phyloP scores from a whole-genome alignment of 257 asterid species.

The Nyctanthes arbortristis region DNA sequence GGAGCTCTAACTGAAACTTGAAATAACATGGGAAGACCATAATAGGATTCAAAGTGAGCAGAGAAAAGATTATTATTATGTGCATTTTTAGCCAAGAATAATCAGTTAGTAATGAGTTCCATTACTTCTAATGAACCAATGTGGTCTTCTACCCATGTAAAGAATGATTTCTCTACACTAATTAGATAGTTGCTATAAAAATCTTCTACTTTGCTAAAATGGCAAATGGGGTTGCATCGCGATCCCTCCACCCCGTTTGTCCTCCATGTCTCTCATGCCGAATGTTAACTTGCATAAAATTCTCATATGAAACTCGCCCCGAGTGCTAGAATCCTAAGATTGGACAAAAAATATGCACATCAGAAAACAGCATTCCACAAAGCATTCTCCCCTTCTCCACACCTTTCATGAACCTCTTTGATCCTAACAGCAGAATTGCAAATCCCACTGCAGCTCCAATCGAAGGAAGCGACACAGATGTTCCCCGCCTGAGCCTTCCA shows the following conservation, averaged over 20 bases:
- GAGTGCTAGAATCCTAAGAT: no score
- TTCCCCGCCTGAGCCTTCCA: constrained; percentile 99
- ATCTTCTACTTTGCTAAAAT: constrained; percentile 37
- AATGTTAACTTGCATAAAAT: no score
- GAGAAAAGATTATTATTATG: no score
- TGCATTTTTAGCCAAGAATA: no score
- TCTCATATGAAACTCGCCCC: no score
- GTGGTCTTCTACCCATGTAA: no score
- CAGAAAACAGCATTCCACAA: constrained; percentile 64
- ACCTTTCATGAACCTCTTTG: constrained; percentile 85
- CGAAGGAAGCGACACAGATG: constrained; percentile 90
- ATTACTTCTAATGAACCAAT: no score
- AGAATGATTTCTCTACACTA: no score
- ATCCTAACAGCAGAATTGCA: constrained; percentile 89
- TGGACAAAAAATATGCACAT: constrained; percentile 29
- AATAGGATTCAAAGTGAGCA: no score
- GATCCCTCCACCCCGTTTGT: constrained; percentile 19
- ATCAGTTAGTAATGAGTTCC: no score
- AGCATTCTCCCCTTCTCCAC: constrained; percentile 84
- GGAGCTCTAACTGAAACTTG: no score
- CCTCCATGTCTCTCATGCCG: constrained; percentile 12
- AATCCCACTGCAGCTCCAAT: constrained; percentile 97
- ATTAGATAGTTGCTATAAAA: neutral
- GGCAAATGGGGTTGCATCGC: constrained; percentile 36
- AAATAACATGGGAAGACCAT: no score